These are phyloP conservation scores for Aphanomyces euteiches DNA, from an alignment of 352 stramenopile genomes.

Conservation along the genomic window DNA sequence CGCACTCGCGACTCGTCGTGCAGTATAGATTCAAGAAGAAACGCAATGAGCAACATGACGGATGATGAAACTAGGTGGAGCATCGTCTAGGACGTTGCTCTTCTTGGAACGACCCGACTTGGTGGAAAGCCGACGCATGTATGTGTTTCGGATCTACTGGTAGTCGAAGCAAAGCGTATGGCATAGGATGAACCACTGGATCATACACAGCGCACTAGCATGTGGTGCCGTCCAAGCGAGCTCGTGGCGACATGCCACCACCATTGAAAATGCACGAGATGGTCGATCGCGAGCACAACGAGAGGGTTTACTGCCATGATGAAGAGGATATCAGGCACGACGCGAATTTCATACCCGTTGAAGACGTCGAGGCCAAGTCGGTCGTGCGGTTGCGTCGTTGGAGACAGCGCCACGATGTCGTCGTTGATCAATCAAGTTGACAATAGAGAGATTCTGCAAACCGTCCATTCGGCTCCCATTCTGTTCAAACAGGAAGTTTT, in stretches of 20 bases:
- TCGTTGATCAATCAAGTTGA: slow-evolving; percentile 13
- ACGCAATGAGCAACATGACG: no score
- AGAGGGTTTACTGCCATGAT: slow-evolving; percentile 14
- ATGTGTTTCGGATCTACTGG: slow-evolving; percentile 2
- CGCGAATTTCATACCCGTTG: not conserved
- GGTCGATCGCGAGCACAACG: slow-evolving; percentile 9
- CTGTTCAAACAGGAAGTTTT: not conserved
- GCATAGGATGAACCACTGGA: slow-evolving; percentile 28
- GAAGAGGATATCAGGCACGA: not conserved
- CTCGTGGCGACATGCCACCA: slow-evolving; percentile 5
- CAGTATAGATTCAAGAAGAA: no score
- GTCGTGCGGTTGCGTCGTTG: not conserved
- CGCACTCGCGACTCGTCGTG: no score
- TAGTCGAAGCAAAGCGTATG: slow-evolving; percentile 10
- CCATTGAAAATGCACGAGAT: not conserved
- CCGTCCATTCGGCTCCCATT: slow-evolving; percentile 14
- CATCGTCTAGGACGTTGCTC: no score
- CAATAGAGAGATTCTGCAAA: slow-evolving; percentile 17
- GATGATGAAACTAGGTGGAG: no score
- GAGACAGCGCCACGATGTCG: not conserved
- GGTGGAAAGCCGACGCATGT: not conserved
- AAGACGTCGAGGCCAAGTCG: slow-evolving; percentile 16
- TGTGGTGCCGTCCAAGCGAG: slow-evolving; percentile 22
- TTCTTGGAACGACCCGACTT: no score
- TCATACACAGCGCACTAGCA: slow-evolving; percentile 11